Conservation (phyloP, 495 filamentous ascomycete species). For the Achaetomiella virescens region DNA sequence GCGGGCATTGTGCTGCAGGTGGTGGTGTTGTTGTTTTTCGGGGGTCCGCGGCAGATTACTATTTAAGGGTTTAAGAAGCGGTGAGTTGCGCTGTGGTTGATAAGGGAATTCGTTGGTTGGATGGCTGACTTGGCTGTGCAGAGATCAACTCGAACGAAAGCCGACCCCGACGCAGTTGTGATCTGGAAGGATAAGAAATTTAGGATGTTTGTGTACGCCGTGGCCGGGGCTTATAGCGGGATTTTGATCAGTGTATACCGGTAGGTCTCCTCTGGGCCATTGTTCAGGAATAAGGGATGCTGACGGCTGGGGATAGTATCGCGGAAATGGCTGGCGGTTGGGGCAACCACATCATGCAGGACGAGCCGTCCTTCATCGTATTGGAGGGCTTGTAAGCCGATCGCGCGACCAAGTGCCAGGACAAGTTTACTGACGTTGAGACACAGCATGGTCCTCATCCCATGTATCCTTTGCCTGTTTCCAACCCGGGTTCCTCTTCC, state of each 20-base stretch:
- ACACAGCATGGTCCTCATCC: slow-evolving; percentile 32
- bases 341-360: slow-evolving; percentile 61
- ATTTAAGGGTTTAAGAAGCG: slow-evolving; percentile 36
- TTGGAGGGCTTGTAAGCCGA: slow-evolving; percentile 46
- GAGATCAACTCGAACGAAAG: slow-evolving; percentile 20
- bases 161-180: slow-evolving; percentile 24
- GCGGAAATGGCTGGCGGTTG: slow-evolving; percentile 64
- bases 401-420: too few species aligned
- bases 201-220: slow-evolving; percentile 44
- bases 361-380: slow-evolving; percentile 56
- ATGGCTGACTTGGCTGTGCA: slow-evolving; percentile 4
- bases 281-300: not conserved
- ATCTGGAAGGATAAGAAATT: slow-evolving; percentile 41
- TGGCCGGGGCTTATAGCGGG: slow-evolving; percentile 51
- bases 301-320: slow-evolving; percentile 36
- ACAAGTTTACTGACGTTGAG: slow-evolving; percentile 8
- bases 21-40: slow-evolving; percentile 55
- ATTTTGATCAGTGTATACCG: slow-evolving; percentile 66
- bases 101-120: slow-evolving; percentile 4
- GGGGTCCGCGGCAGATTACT: slow-evolving; percentile 47
- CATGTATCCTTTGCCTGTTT: slow-evolving; percentile 32
- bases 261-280: slow-evolving; percentile 23
- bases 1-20: slow-evolving; percentile 68
- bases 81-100: not conserved
- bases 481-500: slow-evolving; percentile 36